A percentile compares a stretch with the other conserved stretches of the same genome.
Evolutionary conservation across 2,329 filamentous ascomycete genomes (phyloP).

Genomic region (Curvularia sp.): DNA sequence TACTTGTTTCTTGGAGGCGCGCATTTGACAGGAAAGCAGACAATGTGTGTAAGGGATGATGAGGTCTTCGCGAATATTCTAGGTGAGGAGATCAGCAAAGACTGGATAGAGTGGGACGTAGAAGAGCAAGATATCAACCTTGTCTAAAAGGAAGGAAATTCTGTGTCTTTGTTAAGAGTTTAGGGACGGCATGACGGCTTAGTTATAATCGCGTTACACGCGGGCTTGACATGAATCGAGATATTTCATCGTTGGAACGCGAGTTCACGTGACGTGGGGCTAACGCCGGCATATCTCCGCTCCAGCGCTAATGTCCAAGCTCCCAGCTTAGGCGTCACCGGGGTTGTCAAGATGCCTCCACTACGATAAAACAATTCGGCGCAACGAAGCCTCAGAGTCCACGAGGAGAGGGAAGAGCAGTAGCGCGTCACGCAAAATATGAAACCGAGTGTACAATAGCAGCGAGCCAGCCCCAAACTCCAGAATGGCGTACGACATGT

Average conservation of each 20-base stretch:
- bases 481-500: conserved; percentile 72
- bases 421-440: conserved; percentile 18
- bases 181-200: too few species aligned
- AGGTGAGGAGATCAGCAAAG: conserved; percentile 16
- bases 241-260: neutral
- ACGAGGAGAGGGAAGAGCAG: conserved; percentile 18
- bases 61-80: neutral
- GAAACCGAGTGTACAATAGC: conserved; percentile 23
- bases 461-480: conserved; percentile 14
- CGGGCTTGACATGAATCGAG: neutral
- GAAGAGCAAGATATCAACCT: conserved; percentile 15
- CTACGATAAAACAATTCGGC: conserved; percentile 11
- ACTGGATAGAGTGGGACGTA: conserved; percentile 18
- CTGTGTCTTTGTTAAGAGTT: too few species aligned
- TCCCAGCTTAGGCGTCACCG: conserved; percentile 15
- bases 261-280: conserved; percentile 8
- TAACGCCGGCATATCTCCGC: conserved; percentile 18
- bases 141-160: neutral
- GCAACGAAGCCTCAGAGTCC: conserved; percentile 1
- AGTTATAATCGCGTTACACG: too few species aligned
- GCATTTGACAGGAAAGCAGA: neutral
- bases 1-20: neutral
- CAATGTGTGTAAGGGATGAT: too few species aligned
- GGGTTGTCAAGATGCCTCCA: conserved; percentile 4
- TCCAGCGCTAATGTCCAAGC: conserved; percentile 16